Percentiles rank a stretch among this genome's conserved stretches.
Conservation (phyloP, 331 rosid species). For the Ulmus americana region DNA sequence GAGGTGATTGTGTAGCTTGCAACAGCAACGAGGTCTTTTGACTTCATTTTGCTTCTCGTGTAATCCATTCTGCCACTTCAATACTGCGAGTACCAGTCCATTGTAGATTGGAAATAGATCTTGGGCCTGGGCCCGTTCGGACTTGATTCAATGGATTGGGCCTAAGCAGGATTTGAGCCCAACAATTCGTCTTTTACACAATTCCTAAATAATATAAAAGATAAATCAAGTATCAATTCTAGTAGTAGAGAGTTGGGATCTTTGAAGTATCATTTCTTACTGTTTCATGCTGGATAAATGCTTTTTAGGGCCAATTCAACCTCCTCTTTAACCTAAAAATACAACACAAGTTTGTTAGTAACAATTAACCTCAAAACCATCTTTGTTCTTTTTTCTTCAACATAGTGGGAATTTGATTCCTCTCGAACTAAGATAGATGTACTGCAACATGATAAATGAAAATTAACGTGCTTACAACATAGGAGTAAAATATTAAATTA, state of each 20-base stretch:
- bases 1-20: too few relatives aligned
- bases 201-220: conserved; percentile 44
- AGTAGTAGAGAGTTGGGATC: conserved; percentile 1
- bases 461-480: neutral
- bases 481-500: neutral
- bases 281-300: conserved; percentile 59
- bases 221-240: conserved; percentile 5
- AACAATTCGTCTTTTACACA: conserved; percentile 49
- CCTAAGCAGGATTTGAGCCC: conserved; percentile 27
- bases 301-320: conserved; percentile 71
- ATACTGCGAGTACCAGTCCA: too few relatives aligned
- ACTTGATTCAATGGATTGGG: too few relatives aligned
- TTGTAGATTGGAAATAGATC: too few relatives aligned
- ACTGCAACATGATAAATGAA: conserved; percentile 36
- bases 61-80: too few relatives aligned
- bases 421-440: conserved; percentile 54
- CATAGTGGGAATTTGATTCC: too few relatives aligned
- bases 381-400: too few relatives aligned
- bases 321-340: conserved; percentile 87
- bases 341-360: conserved; percentile 17
- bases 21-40: too few relatives aligned
- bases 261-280: conserved; percentile 46
- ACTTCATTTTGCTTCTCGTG: too few relatives aligned
- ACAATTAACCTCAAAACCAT: conserved; percentile 6
- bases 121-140: too few relatives aligned